These are phyloP conservation scores for Phaeosphaeriaceae sp. DNA, from an alignment of 2,329 filamentous ascomycete genomes.

Conservation along the genomic window DNA sequence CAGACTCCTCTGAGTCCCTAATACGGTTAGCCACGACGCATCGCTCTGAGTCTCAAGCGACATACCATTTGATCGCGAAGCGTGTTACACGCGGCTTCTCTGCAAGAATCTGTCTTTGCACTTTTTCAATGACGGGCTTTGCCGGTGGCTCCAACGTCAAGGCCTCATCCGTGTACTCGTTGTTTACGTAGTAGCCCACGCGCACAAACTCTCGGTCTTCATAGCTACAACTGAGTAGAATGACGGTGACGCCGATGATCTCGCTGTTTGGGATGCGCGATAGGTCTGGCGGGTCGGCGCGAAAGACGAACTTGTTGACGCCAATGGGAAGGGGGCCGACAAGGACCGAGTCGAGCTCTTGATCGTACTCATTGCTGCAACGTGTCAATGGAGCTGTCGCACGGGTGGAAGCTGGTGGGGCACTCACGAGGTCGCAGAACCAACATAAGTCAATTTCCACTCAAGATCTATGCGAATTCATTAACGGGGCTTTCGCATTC, in stretches of 20 bases:
- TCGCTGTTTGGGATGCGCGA: conserved; percentile 91
- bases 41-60: not conserved
- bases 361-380: conserved; percentile 87
- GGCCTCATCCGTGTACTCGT: conserved; percentile 94
- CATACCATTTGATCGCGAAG: conserved; percentile 98
- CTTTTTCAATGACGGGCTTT: conserved; percentile 91
- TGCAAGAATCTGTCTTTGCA: conserved; percentile 88
- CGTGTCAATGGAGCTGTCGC: conserved; percentile 13
- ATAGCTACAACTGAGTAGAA: conserved; percentile 95
- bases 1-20: conserved; percentile 97
- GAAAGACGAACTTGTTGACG: conserved; percentile 98
- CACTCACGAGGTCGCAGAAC: conserved; percentile 92
- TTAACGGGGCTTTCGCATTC: conserved; percentile 18
- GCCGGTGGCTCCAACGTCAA: conserved; percentile 86
- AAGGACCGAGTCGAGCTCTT: conserved; percentile 95
- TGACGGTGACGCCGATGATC: conserved; percentile 95
- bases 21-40: conserved; percentile 22
- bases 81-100: conserved; percentile 97
- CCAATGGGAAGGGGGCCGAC: conserved; percentile 97
- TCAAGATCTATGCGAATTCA: conserved; percentile 74
- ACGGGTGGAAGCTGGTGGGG: conserved; percentile 1
- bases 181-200: conserved; percentile 99
- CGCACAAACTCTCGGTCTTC: conserved; percentile 96
- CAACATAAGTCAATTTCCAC: conserved; percentile 99
- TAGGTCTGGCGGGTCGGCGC: conserved; percentile 90